Evolutionary conservation across 306 rosid genomes (phyloP).

Genomic region (Arachis stenosperma): DNA sequence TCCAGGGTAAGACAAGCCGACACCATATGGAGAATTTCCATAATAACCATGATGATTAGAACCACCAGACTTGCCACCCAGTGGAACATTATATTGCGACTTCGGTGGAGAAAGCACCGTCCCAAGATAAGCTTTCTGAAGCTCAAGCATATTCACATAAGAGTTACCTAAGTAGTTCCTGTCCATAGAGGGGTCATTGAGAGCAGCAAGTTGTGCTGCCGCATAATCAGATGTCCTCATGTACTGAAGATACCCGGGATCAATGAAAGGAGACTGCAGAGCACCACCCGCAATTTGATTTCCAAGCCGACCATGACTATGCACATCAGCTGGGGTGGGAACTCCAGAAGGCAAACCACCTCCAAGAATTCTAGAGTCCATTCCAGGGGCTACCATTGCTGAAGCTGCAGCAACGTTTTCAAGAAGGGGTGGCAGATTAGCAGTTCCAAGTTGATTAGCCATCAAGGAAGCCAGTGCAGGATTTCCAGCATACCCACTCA

Average conservation of each 20-base stretch:
- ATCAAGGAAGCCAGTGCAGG: conserved; percentile 77
- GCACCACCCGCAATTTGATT: conserved; percentile 68
- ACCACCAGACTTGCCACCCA: conserved; percentile 70
- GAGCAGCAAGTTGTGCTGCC: conserved; percentile 79
- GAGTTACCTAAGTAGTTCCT: conserved; percentile 74
- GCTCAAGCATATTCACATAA: conserved; percentile 75
- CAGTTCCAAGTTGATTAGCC: conserved; percentile 79
- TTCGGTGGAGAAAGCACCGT: conserved; percentile 79
- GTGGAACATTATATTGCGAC: conserved; percentile 68
- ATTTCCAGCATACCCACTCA: conserved; percentile 72
- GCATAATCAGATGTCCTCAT: conserved; percentile 85
- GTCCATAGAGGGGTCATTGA: conserved; percentile 72
- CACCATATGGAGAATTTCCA: conserved; percentile 78
- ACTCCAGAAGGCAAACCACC: conserved; percentile 70
- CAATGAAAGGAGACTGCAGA: conserved; percentile 81
- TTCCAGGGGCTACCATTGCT: conserved; percentile 68
- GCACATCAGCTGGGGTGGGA: conserved; percentile 65
- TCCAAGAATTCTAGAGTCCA: conserved; percentile 78
- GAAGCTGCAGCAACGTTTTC: conserved; percentile 83
- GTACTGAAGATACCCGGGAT: conserved; percentile 87
- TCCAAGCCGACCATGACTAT: conserved; percentile 69
- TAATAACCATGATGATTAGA: conserved; percentile 82
- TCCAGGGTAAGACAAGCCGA: conserved; percentile 82
- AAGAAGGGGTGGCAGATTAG: conserved; percentile 73
- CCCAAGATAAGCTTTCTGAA: conserved; percentile 88